Conservation (phyloP, 228 moss, liverwort and hornwort species). For the Sphagnum magellanicum region DNA sequence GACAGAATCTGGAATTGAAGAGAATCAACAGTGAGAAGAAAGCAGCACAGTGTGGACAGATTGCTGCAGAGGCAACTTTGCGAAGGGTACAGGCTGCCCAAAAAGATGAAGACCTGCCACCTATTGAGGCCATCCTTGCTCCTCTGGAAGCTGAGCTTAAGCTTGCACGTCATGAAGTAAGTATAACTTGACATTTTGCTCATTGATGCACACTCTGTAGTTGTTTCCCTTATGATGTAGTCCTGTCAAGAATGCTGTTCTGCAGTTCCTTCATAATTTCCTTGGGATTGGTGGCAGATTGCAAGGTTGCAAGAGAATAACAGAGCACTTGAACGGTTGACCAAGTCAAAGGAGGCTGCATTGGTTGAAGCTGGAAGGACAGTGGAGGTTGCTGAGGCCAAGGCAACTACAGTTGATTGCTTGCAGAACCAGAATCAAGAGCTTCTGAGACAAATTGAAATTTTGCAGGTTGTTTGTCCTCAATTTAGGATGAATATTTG, state of each 20-base stretch:
- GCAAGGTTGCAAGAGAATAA: slow-evolving; percentile 85
- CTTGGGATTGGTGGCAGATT: slow-evolving; percentile 32
- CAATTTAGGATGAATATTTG: not conserved
- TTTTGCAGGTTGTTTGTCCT: slow-evolving; percentile 53
- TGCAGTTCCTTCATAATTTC: not conserved
- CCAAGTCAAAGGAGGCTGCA: slow-evolving; percentile 88
- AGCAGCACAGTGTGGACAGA: slow-evolving; percentile 74
- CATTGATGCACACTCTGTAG: not conserved
- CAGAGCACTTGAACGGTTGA: slow-evolving; percentile 86
- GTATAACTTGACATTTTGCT: slow-evolving; percentile 2
- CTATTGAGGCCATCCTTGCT: slow-evolving; percentile 85
- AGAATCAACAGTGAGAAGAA: slow-evolving; percentile 88
- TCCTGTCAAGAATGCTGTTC: not conserved
- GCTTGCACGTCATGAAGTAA: slow-evolving; percentile 70
- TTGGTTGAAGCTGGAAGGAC: slow-evolving; percentile 89
- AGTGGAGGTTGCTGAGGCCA: slow-evolving; percentile 73
- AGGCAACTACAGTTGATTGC: slow-evolving; percentile 94
- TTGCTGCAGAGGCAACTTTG: slow-evolving; percentile 91
- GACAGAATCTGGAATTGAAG: slow-evolving; percentile 93
- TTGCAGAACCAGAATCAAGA: slow-evolving; percentile 96
- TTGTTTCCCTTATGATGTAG: not conserved
- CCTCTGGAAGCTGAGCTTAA: slow-evolving; percentile 97
- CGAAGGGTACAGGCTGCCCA: slow-evolving; percentile 89
- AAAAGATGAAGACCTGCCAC: slow-evolving; percentile 81
- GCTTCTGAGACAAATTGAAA: slow-evolving; percentile 89